Evolutionary conservation across 2,329 filamentous ascomycete species (phyloP).

Genomic region (Lasiodiplodia citricola): DNA sequence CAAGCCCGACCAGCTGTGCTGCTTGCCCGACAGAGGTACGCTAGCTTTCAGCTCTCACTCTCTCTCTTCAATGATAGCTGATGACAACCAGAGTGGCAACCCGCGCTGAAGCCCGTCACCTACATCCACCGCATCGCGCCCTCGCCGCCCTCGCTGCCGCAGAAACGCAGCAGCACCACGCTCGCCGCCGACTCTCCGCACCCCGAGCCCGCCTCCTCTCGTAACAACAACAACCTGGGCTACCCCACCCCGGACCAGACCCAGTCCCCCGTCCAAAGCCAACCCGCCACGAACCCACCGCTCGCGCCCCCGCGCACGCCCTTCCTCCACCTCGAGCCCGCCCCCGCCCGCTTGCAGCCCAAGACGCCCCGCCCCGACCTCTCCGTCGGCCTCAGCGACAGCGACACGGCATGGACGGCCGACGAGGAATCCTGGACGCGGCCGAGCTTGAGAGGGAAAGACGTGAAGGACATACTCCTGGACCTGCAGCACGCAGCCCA

Average conservation of each 20-base stretch:
- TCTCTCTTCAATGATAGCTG: no score
- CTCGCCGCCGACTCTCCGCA: not conserved
- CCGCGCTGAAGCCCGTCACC: not conserved
- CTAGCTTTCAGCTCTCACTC: no score
- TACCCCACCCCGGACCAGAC: not conserved
- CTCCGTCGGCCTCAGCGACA: not conserved
- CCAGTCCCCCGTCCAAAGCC: not conserved
- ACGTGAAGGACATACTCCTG: not conserved
- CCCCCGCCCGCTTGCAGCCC: conserved; percentile 5
- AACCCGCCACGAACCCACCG: not conserved
- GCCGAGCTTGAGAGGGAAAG: not conserved
- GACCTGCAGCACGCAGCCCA: not conserved
- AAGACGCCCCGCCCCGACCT: not conserved
- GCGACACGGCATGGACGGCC: not conserved
- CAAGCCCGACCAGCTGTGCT: not conserved
- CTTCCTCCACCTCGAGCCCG: not conserved
- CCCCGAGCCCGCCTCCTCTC: not conserved
- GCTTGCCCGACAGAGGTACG: not conserved
- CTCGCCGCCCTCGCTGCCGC: not conserved
- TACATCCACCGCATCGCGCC: not conserved
- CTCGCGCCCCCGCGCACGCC: not conserved
- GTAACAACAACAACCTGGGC: not conserved
- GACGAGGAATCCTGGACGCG: not conserved
- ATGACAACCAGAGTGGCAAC: not conserved
- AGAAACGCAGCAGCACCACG: not conserved